Evolutionary conservation across 345 rosid species (phyloP).

Genomic region (Iberis pinnata): DNA sequence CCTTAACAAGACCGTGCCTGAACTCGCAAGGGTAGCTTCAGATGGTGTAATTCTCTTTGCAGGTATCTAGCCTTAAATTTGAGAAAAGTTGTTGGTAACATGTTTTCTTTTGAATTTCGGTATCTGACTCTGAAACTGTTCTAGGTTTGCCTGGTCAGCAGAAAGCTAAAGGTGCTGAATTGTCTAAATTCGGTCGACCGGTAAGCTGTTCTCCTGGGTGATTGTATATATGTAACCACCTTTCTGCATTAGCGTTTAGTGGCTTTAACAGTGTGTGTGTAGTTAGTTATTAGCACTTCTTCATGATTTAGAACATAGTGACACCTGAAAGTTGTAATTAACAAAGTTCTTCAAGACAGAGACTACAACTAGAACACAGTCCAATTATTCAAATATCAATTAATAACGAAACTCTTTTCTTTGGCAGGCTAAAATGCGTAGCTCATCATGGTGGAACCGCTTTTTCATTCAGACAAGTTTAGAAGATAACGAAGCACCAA

Average conservation of each 20-base stretch:
- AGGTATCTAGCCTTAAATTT: conserved; percentile 39
- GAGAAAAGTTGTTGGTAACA: background rate
- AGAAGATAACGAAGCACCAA: conserved; percentile 54
- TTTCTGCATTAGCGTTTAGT: background rate
- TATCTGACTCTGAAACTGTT: conserved; percentile 4
- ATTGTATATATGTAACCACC: background rate
- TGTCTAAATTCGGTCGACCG: conserved; percentile 86
- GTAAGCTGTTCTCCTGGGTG: conserved; percentile 38
- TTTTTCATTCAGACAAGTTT: conserved; percentile 55
- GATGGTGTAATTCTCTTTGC: conserved; percentile 70
- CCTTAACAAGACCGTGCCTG: conserved; percentile 87
- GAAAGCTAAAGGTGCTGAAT: conserved; percentile 71
- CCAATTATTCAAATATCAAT: too few relatives aligned
- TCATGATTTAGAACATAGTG: background rate
- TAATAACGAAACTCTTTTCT: background rate
- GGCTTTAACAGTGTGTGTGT: background rate
- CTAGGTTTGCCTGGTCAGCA: conserved; percentile 78
- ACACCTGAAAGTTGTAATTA: background rate
- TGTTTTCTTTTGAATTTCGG: background rate
- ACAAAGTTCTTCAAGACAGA: conserved; percentile 7
- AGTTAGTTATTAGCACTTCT: conserved; percentile 13
- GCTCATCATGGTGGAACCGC: conserved; percentile 65
- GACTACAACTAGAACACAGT: background rate
- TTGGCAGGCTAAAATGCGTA: conserved; percentile 62
- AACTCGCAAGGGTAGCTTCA: conserved; percentile 78